Percentiles rank a stretch among this genome's conserved stretches.
Conservation (phyloP, 2,329 filamentous ascomycete species). For the Fusarium sublunatum region DNA sequence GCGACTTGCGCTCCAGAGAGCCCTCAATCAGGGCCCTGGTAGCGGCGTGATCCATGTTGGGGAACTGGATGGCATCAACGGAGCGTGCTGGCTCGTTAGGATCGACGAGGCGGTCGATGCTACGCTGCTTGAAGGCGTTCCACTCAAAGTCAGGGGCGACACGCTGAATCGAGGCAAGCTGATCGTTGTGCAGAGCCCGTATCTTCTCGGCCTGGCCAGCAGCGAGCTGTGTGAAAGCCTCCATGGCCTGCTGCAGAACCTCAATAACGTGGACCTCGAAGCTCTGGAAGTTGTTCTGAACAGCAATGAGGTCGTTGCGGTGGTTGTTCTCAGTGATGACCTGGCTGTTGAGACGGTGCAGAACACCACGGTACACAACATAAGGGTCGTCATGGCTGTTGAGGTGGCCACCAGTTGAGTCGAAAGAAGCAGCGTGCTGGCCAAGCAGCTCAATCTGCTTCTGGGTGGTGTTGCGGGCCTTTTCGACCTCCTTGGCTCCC, state of each 20-base stretch:
- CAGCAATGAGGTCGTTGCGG: slow-evolving; percentile 86
- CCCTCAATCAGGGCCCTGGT: slow-evolving; percentile 90
- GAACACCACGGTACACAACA: slow-evolving; percentile 81
- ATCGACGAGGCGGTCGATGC: slow-evolving; percentile 78
- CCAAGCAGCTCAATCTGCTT: slow-evolving; percentile 96
- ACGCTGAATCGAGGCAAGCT: slow-evolving; percentile 79
- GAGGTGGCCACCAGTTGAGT: slow-evolving; percentile 78
- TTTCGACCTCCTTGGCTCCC: slow-evolving; percentile 90
- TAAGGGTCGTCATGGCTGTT: slow-evolving; percentile 86
- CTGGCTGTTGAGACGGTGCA: slow-evolving; percentile 89
- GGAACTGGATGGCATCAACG: slow-evolving; percentile 80
- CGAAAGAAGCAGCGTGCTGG: slow-evolving; percentile 83
- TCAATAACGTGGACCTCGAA: slow-evolving; percentile 90
- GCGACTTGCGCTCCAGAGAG: slow-evolving; percentile 88
- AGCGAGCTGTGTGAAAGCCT: slow-evolving; percentile 83
- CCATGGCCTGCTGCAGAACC: slow-evolving; percentile 84
- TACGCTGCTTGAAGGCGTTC: slow-evolving; percentile 82
- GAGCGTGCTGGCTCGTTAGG: slow-evolving; percentile 78
- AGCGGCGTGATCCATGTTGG: slow-evolving; percentile 85
- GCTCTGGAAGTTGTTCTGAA: slow-evolving; percentile 88
- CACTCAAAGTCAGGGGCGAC: slow-evolving; percentile 91
- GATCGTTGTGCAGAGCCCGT: slow-evolving; percentile 83
- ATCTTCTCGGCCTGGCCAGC: slow-evolving; percentile 84
- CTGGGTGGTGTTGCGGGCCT: slow-evolving; percentile 85
- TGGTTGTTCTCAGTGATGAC: slow-evolving; percentile 96